Base-by-base conservation (phyloP, 495 filamentous ascomycete species). In the Aspergillus sclerotiicarbonarius region DNA sequence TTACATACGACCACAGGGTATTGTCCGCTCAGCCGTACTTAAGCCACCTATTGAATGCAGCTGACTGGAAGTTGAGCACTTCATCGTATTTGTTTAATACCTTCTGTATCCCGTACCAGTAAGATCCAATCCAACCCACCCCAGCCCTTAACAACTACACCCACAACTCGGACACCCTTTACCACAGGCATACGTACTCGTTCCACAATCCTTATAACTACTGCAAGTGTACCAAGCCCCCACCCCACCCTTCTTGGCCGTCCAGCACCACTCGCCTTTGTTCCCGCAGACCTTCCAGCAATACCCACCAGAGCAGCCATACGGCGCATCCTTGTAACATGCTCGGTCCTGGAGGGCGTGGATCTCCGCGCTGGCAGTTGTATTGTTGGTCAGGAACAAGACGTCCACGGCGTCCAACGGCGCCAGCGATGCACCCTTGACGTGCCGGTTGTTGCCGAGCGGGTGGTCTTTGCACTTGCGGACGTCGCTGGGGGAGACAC, bases 251-350 rank as follows among this genome's bases (percentile, higher is more conserved):
- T 53, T 53, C 51, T 2, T 29, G 15, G 51, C 51, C 35, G 51
- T 53, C 51, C 51, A 53, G 33, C 51, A 53, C 51, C 51, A 53
- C 35, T 53, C 51, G 20, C 51, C 51, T 12, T 29, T 25, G 2
- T 25, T 5, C 5, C 51, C 51, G 20, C 51, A 53, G 51, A 16
- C 33, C 37, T 53, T 53, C 51, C 51, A 44, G 13, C 51, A 53
- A 53, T 53, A 53, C 18, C 51, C 51, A 6, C 33, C 33, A 8
- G 51, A 43, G 33, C 51, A 53, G 1, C 51, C 51, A 43, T 53
- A 53, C 51, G 51, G 51, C 51, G 51, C 51, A 19, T 29, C 33
- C 16, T 43, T 53, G 33, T 53, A 44, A 32, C 51, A 53, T 4
- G 35, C 6, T 32, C 33, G 51, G 43, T 41, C 10, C 33, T 29